These are phyloP conservation scores for Aspergillus heteromorphus DNA, from an alignment of 495 filamentous ascomycete genomes.

Conservation along the genomic window DNA sequence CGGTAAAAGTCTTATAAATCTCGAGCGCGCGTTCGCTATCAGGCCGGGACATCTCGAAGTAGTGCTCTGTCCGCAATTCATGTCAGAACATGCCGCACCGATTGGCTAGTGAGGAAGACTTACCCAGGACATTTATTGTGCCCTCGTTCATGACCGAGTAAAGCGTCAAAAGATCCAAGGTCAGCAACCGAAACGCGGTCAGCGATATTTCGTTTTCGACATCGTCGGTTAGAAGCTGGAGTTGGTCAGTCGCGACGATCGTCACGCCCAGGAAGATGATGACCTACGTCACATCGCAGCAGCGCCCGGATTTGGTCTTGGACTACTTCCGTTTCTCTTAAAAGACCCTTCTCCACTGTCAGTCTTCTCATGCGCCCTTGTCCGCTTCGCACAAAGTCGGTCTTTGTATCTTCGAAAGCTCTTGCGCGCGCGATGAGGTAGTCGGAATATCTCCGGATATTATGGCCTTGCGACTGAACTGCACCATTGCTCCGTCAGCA, in stretches of 20 bases:
- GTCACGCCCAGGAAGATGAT: background rate
- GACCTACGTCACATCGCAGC: conserved; percentile 80
- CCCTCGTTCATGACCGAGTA: conserved; percentile 97
- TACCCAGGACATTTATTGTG: conserved; percentile 95
- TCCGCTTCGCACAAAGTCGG: conserved; percentile 83
- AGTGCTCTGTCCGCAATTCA: conserved; percentile 62
- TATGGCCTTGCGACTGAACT: conserved; percentile 93
- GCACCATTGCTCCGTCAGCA: conserved; percentile 12
- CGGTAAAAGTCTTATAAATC: conserved; percentile 91
- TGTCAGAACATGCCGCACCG: conserved; percentile 12
- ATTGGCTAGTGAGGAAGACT: conserved; percentile 10
- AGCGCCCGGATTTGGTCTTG: conserved; percentile 83
- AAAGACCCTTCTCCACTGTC: conserved; percentile 84
- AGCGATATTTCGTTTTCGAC: conserved; percentile 96
- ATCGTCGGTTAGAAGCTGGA: conserved; percentile 78
- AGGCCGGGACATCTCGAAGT: conserved; percentile 94
- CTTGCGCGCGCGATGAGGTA: conserved; percentile 80
- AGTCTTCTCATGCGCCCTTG: conserved; percentile 79
- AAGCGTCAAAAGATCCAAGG: conserved; percentile 81
- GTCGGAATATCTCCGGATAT: conserved; percentile 85
- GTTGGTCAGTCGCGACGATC: conserved; percentile 18
- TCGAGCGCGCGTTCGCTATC: conserved; percentile 88
- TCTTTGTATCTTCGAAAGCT: conserved; percentile 75
- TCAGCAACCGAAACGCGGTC: conserved; percentile 89
- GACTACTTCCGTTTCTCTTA: conserved; percentile 88